Base-by-base conservation (phyloP, 352 stramenopile genomes). In the Stephanocyclus meneghinianus region DNA sequence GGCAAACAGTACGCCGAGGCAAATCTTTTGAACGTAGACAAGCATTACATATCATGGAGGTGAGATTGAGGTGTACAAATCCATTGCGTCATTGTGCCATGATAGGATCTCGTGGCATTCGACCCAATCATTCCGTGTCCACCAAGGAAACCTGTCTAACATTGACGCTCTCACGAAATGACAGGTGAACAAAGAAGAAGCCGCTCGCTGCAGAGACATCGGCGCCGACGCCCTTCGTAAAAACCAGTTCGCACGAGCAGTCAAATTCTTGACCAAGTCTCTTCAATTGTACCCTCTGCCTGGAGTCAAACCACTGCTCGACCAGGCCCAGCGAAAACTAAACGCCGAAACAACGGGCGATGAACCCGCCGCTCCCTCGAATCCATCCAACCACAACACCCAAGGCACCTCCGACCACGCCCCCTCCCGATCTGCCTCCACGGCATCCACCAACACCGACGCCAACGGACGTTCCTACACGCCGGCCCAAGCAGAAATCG, bases 141-240 rank as follows among this genome's bases (percentile, higher is more conserved):
- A 26, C 0, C 21, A 26, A 26, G 21, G 21, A 26, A 26, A 26
- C 21, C 21, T 26, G 21, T 26, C 21, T 26, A 26, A 26, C 21
- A 26, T 1, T 26, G 21, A 26, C 21, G 21, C 21, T 1, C 21
- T 26, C 21, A 4, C 40, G 47, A 30, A 21, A 44, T 30, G 11
- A 55, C 53, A 93, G 80, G 87, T 91, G 1, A 93, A 93, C 72
- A 93, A 92, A 86, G 87, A 87, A 73, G 79, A 93, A 86, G 89
- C 89, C 10, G 79, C 82, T 69, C 78, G 80, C 53, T 92, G 87
- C 69, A 72, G 84, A 29, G 80, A 91, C 21, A 81, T 93, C 55
- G 89, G 83, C 26, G 87, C 85, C 18, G 68, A 73, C 21, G 87
- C 87, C 1, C 60, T 93, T 0, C 75, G 83, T 44, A 70, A 80